A percentile compares a stretch with the other conserved stretches of the same genome.
Conservation (phyloP, 2,329 filamentous ascomycete genomes). For the Bipolaris gigantea region DNA sequence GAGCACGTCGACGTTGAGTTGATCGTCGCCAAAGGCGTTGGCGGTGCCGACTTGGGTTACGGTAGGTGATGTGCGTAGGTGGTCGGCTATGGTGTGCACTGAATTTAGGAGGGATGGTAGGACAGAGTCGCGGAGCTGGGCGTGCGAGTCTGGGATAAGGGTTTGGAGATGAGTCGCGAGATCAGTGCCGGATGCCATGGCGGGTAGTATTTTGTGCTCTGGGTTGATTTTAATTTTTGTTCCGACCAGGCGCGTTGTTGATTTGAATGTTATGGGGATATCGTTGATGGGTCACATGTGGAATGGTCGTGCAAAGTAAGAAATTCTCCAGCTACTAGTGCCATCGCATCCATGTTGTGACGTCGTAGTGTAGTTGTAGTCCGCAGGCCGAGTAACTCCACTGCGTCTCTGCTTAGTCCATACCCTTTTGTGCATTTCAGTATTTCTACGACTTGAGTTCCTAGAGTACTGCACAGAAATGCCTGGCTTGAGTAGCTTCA, state of each 20-base stretch:
- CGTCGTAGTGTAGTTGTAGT: constrained; percentile 13
- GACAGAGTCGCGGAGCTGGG: constrained; percentile 14
- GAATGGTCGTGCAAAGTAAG: background rate
- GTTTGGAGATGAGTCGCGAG: constrained; percentile 5
- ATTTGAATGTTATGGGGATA: background rate
- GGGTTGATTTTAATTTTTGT: background rate
- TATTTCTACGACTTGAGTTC: background rate
- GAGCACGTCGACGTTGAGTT: constrained; percentile 62
- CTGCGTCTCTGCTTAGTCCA: background rate
- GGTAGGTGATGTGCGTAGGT: constrained; percentile 17
- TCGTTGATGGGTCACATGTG: background rate
- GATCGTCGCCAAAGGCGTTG: constrained; percentile 59
- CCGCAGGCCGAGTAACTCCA: constrained; percentile 1
- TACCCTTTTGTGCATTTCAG: background rate
- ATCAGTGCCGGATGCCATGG: constrained; percentile 6
- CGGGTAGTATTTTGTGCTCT: background rate
- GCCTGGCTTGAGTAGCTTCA: background rate
- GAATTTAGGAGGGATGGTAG: constrained; percentile 21
- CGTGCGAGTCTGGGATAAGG: constrained; percentile 5
- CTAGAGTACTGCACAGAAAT: background rate
- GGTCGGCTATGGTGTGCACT: constrained; percentile 19
- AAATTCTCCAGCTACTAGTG: constrained; percentile 10
- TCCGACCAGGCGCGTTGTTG: background rate
- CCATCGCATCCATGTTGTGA: constrained; percentile 2
- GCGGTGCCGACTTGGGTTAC: constrained; percentile 40